Percentiles rank a stretch among this genome's conserved stretches.
Conservation (phyloP, 2,329 filamentous ascomycete species). For the Ophiostoma sp. region DNA sequence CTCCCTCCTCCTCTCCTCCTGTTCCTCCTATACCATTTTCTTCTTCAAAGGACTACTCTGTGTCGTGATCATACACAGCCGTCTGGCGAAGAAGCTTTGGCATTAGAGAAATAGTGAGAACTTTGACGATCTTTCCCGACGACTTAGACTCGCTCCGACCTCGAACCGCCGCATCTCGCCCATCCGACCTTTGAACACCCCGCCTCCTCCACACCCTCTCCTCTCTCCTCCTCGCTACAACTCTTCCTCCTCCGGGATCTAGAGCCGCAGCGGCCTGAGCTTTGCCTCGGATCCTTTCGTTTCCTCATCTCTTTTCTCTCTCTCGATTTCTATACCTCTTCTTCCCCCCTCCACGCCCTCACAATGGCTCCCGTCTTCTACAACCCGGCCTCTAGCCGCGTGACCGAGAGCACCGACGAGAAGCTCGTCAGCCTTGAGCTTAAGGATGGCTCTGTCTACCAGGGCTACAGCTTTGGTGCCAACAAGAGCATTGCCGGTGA, state of each 20-base stretch:
- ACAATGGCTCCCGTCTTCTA: conserved; percentile 39
- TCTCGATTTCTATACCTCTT: background rate
- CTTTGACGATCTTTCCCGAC: conserved; percentile 7
- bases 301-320: background rate
- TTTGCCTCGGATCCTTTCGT: conserved; percentile 1
- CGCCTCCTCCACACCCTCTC: background rate
- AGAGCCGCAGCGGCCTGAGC: conserved; percentile 8
- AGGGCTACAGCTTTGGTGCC: conserved; percentile 94
- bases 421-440: conserved; percentile 81
- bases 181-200: background rate
- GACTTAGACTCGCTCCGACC: conserved; percentile 11
- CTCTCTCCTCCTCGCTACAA: background rate
- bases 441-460: conserved; percentile 82
- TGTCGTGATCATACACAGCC: conserved; percentile 20
- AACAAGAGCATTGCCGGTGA: conserved; percentile 92
- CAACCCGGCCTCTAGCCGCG: conserved; percentile 57
- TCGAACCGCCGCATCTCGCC: background rate
- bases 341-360: background rate
- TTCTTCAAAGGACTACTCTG: conserved; percentile 24
- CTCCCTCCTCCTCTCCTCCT: conserved; percentile 14
- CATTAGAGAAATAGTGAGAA: conserved; percentile 21
- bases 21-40: background rate
- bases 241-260: background rate
- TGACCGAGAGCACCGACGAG: conserved; percentile 48
- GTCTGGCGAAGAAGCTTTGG: conserved; percentile 26